Base-by-base conservation (phyloP, 2,329 filamentous ascomycete species). In the Aspergillus intermedius region DNA sequence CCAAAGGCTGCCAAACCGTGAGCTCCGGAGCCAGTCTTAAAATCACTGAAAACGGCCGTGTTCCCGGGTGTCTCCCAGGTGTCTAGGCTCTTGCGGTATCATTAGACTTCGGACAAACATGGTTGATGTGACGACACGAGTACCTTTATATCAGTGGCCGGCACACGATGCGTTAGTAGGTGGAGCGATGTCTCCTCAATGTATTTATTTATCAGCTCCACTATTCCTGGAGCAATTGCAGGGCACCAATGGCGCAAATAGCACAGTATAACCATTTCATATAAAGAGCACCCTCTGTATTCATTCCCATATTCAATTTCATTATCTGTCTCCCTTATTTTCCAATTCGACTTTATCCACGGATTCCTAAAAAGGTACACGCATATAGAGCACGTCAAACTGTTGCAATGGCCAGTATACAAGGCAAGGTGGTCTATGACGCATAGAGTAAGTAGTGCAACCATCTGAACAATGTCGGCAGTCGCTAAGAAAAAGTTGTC, bases 361-460 rank as follows among this genome's bases (percentile, higher is more conserved):
- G 25, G 25, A 10, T 30, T 30, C 10, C 25, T 30, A 12, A 30
- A 28, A 28, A 4, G 8, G 8, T 30, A 30, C 25, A 30, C 4
- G 10, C n/a, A 25, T 9, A 25, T 43, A 10, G 22, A 49, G 46
- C 35, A 49, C 37, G 44, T 54, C 48, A 47, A 39, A 46, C 43
- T 53, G 51, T 47, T 51, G 37, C 49, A 49, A 47, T 28, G 25
- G 12, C 6, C 19, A 19, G 22, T 13, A 23, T 15, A 13, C 13
- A 37, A 32, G n/a, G 35, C 35, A 15, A 39, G 35, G 23, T 34
- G 23, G 42, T 53, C 52, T 50, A 58, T 58, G 57, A 59, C 57
- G 55, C 50, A 35, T 55, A 52, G 51, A 56, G 45, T 34, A 42
- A 44, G 17, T 21, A 40, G 34, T 37, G 34, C n/a, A 37, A 17